Evolutionary conservation across 306 rosid species (phyloP).

Genomic region (Acacia crassicarpa): DNA sequence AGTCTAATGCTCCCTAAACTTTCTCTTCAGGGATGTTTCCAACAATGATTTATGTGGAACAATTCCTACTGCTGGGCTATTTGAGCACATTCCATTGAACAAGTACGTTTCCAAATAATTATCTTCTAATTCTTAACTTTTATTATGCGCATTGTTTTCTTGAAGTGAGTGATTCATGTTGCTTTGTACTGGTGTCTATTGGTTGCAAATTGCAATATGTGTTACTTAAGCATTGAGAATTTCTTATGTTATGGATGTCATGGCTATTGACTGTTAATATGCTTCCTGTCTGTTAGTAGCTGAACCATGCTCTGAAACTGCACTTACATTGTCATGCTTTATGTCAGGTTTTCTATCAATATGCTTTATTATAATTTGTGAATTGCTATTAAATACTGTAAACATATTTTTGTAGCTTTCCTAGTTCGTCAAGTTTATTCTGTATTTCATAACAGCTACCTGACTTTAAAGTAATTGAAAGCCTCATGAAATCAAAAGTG

Average conservation of each 20-base stretch:
- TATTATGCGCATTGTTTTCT: background rate
- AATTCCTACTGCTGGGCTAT: conserved; percentile 82
- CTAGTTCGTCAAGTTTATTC: background rate
- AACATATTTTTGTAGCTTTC: background rate
- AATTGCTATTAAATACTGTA: background rate
- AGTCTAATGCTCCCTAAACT: conserved; percentile 26
- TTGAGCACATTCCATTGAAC: conserved; percentile 81
- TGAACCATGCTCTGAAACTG: background rate
- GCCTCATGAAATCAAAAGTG: too few species aligned
- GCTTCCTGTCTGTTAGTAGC: background rate
- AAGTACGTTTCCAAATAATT: conserved; percentile 53
- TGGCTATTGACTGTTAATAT: background rate
- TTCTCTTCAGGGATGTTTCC: conserved; percentile 80
- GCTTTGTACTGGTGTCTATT: background rate
- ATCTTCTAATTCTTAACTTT: background rate
- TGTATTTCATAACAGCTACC: background rate
- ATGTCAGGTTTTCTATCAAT: background rate
- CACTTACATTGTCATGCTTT: background rate
- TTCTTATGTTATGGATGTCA: background rate
- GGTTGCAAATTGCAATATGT: background rate
- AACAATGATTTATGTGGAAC: conserved; percentile 87
- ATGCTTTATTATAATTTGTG: background rate
- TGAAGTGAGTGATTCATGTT: background rate
- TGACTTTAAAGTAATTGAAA: too few species aligned
- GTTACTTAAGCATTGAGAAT: background rate